These are phyloP conservation scores for Irpex sp. DNA, from an alignment of 1,284 basidiomycete species.

Conservation along the genomic window DNA sequence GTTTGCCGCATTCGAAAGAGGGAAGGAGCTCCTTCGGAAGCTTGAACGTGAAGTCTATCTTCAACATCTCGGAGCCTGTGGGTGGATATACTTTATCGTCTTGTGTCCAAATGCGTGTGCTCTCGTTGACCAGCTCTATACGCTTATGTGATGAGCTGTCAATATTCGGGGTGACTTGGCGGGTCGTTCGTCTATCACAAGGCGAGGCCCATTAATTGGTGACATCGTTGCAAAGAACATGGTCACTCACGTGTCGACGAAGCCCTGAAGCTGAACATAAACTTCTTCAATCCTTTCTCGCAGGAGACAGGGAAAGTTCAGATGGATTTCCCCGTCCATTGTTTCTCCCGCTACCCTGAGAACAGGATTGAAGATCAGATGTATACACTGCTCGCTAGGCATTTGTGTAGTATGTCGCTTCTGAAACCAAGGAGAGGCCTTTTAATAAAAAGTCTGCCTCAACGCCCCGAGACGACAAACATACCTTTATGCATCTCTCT, in stretches of 20 bases:
- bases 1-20: not conserved
- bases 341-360: not conserved
- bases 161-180: not conserved
- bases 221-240: not conserved
- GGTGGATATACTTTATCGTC: not conserved
- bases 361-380: not conserved
- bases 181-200: not conserved
- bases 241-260: constrained; percentile 13
- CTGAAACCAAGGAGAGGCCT: not conserved
- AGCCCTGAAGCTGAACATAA: constrained; percentile 16
- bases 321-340: constrained; percentile 12
- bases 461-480: not conserved
- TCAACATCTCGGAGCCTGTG: not conserved
- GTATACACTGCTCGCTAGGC: not conserved
- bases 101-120: not conserved
- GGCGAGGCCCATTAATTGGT: too few relatives aligned
- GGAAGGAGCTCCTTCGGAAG: not conserved
- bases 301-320: constrained; percentile 14
- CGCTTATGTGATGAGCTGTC: not conserved
- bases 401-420: not conserved
- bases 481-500: not conserved
- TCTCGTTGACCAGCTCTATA: not conserved
- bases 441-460: not conserved
- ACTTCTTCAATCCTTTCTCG: constrained; percentile 19
- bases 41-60: not conserved